Base-by-base conservation (phyloP, 1,139 yeast genomes). In the Suhomyces kunorum region DNA sequence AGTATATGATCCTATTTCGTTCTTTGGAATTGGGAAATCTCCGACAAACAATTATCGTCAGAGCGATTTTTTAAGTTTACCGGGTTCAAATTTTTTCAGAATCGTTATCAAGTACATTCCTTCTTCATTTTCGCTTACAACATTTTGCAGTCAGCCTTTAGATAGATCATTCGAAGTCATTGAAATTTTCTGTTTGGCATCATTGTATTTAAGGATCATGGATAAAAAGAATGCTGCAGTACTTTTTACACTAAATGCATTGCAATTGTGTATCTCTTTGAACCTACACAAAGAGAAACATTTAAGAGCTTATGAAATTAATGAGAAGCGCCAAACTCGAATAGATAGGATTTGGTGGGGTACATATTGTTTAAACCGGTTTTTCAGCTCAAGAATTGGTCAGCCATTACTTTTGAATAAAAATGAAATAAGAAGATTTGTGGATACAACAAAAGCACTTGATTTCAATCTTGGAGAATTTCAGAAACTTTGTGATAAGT, bases 181-280 rank as follows among this genome's bases (percentile, higher is more conserved):
- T 30, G 66, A 61, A 40, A 38, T 59, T 9, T 52, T 50, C 20
- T 63, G 66, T 4, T 44, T 61, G 26, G 45, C 59, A 5, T 52
- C 66, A 2, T 40, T 61, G n/a, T 61, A 61, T 43, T 39, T 54
- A 18, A 42, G 66, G 36, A 48, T 58, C 7, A 38, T 62, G 7
- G 67, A 62, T 40, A 62, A 62, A 43, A 62, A 62, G 40, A 55
- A 56, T 39, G 55, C 61, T 5, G 58, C 66, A 1, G 57, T 56
- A 8, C 45, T 48, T 29, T 57, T 58, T 38, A 57, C 64, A 0
- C 46, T 53, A 14, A 49, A 50, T 32, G 64, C 66, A 2, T 49
- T 62, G 28, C 63, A 61, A 38, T 38, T 62, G 37, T 58, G 64
- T 33, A 49, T 62, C 8, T 56, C 64, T 3, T 48, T 62, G 26